Evolutionary conservation across 1,284 basidiomycete species (phyloP).

Genomic region (Microstroma glucosiphilum): DNA sequence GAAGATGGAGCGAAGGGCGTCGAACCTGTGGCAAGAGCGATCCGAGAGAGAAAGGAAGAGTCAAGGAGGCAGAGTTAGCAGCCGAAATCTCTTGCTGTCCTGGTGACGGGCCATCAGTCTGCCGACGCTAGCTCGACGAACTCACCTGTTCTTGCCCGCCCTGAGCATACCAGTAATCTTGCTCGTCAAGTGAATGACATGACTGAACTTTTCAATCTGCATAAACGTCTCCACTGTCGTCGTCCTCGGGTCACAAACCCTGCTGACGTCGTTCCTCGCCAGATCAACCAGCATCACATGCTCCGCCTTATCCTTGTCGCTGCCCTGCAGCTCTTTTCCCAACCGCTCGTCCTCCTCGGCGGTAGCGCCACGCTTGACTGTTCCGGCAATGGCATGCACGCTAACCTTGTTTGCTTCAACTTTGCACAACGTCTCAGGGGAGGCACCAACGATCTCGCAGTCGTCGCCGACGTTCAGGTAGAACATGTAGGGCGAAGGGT

Average conservation of each 20-base stretch:
- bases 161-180: slow-evolving; percentile 85
- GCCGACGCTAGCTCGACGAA: slow-evolving; percentile 55
- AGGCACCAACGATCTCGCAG: slow-evolving; percentile 88
- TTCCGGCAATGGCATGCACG: slow-evolving; percentile 98
- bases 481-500: slow-evolving; percentile 99
- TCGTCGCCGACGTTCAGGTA: slow-evolving; percentile 77
- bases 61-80: slow-evolving; percentile 1
- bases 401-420: slow-evolving; percentile 78
- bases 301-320: slow-evolving; percentile 92
- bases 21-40: slow-evolving; percentile 69
- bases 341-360: slow-evolving; percentile 79
- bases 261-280: slow-evolving; percentile 97
- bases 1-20: slow-evolving; percentile 98
- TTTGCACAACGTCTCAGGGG: slow-evolving; percentile 95
- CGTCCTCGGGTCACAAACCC: slow-evolving; percentile 88
- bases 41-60: neutral
- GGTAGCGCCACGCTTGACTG: slow-evolving; percentile 78
- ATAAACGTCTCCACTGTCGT: slow-evolving; percentile 95
- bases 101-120: no score
- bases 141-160: slow-evolving; percentile 62
- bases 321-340: slow-evolving; percentile 67
- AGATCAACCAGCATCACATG: slow-evolving; percentile 99
- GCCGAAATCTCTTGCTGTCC: neutral
- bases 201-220: slow-evolving; percentile 89
- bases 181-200: slow-evolving; percentile 95